A percentile compares a stretch with the other conserved stretches of the same genome.
Evolutionary conservation across 163 green algal species (phyloP).

Genomic region (Volvox carteri): DNA sequence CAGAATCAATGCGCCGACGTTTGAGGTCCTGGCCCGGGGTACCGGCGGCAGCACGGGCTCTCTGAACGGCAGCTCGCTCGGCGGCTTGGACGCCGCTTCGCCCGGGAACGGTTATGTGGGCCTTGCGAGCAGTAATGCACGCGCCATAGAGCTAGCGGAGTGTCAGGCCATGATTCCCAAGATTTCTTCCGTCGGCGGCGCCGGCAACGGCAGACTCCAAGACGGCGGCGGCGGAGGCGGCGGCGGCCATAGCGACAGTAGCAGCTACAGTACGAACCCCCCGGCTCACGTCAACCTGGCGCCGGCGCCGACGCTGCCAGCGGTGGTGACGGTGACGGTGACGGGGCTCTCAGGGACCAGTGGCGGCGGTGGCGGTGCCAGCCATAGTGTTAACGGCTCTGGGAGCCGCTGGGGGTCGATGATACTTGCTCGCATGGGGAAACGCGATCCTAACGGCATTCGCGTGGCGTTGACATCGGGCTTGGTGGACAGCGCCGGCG

Average conservation of each 20-base stretch:
- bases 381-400: neutral
- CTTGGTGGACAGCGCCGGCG: neutral
- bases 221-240: neutral
- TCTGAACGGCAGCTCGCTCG: neutral
- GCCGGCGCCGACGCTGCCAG: neutral
- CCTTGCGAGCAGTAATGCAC: neutral
- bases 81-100: neutral
- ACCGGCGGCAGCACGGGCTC: neutral
- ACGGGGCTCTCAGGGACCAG: neutral
- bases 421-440: too few species aligned
- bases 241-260: too few species aligned
- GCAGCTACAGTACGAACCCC: too few species aligned
- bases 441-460: conserved; percentile 16
- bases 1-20: conserved; percentile 9
- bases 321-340: neutral
- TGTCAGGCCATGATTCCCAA: conserved; percentile 46
- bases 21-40: conserved; percentile 32
- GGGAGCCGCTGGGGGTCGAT: neutral
- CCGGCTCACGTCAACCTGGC: too few species aligned
- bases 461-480: conserved; percentile 30
- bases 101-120: neutral
- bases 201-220: neutral
- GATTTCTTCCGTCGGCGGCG: neutral
- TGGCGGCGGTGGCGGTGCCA: neutral
- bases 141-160: conserved; percentile 16